phyloP scores from a whole-genome alignment of 2,329 filamentous ascomycete genomes.

The Pyrenochaeta sp. region DNA sequence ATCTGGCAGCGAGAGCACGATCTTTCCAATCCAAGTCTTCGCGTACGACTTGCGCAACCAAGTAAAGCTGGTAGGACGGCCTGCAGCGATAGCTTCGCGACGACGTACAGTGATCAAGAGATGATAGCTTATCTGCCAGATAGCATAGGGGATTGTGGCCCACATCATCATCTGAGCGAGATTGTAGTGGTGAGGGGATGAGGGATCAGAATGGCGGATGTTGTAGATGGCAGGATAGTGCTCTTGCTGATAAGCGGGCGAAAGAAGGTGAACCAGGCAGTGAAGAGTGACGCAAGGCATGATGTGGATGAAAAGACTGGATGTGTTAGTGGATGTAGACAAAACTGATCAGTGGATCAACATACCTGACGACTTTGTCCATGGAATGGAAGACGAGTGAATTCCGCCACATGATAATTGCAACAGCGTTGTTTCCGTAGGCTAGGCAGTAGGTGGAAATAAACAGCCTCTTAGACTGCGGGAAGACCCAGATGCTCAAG shows the following conservation, averaged over 20 bases:
- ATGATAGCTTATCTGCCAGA: slow-evolving; percentile 95
- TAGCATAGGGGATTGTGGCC: slow-evolving; percentile 88
- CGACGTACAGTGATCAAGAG: slow-evolving; percentile 93
- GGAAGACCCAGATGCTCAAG: slow-evolving; percentile 88
- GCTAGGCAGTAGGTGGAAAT: slow-evolving; percentile 91
- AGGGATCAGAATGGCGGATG: slow-evolving; percentile 73
- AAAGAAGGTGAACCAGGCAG: slow-evolving; percentile 84
- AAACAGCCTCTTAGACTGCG: slow-evolving; percentile 87
- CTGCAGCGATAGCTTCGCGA: slow-evolving; percentile 94
- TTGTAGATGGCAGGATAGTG: slow-evolving; percentile 86
- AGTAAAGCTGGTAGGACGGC: slow-evolving; percentile 94
- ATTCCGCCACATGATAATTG: slow-evolving; percentile 99
- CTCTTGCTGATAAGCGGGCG: slow-evolving; percentile 67
- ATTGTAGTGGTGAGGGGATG: slow-evolving; percentile 80
- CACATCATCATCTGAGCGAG: slow-evolving; percentile 88
- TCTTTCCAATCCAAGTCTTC: slow-evolving; percentile 84
- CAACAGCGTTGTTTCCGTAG: slow-evolving; percentile 95
- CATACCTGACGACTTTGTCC: slow-evolving; percentile 89
- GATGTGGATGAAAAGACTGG: slow-evolving; percentile 94
- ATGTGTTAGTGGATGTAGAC: slow-evolving; percentile 12
- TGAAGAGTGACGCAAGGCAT: slow-evolving; percentile 97
- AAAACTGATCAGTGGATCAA: slow-evolving; percentile 4
- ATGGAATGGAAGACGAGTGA: slow-evolving; percentile 98
- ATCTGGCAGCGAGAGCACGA: slow-evolving; percentile 80
- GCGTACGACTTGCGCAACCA: slow-evolving; percentile 94